Evolutionary conservation across 176 grass and related monocot genomes (phyloP).

Genomic region (Tillandsia leiboldiana): DNA sequence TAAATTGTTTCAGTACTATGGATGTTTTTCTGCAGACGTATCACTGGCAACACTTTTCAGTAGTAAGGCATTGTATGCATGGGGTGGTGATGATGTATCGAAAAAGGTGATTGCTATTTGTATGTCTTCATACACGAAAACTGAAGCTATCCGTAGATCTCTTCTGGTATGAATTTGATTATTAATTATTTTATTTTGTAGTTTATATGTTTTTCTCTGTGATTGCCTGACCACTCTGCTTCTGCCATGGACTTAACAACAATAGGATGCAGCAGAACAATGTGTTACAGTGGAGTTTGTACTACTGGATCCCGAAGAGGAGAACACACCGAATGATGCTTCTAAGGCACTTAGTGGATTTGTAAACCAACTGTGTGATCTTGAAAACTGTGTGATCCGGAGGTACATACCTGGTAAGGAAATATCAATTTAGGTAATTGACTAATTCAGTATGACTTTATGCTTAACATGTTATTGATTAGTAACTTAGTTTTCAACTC

Average conservation of each 20-base stretch:
- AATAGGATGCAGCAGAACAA: constrained; percentile 80
- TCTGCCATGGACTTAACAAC: constrained; percentile 5
- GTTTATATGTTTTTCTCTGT: not conserved
- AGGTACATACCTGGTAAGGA: constrained; percentile 62
- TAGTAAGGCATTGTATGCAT: constrained; percentile 61
- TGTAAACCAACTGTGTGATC: constrained; percentile 51
- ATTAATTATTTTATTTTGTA: not conserved
- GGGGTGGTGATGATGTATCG: constrained; percentile 66
- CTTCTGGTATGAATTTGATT: constrained; percentile 45
- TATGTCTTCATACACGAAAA: constrained; percentile 37
- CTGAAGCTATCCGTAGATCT: constrained; percentile 53
- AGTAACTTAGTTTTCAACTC: not conserved
- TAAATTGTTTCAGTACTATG: constrained; percentile 9
- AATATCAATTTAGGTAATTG: not conserved
- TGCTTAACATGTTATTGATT: not conserved
- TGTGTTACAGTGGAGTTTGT: constrained; percentile 76
- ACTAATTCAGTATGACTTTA: not conserved
- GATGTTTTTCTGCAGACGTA: constrained; percentile 27
- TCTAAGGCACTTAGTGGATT: constrained; percentile 31
- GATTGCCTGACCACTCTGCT: not conserved
- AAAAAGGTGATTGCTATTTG: constrained; percentile 85
- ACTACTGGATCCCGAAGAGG: constrained; percentile 45
- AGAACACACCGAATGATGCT: constrained; percentile 24
- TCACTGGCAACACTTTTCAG: constrained; percentile 56
- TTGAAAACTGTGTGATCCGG: constrained; percentile 74